Evolutionary conservation across 192 early-diverging fungal species (phyloP), one percentile per base, ranked within the genome.

Genomic region (Coemansia sp.): DNA sequence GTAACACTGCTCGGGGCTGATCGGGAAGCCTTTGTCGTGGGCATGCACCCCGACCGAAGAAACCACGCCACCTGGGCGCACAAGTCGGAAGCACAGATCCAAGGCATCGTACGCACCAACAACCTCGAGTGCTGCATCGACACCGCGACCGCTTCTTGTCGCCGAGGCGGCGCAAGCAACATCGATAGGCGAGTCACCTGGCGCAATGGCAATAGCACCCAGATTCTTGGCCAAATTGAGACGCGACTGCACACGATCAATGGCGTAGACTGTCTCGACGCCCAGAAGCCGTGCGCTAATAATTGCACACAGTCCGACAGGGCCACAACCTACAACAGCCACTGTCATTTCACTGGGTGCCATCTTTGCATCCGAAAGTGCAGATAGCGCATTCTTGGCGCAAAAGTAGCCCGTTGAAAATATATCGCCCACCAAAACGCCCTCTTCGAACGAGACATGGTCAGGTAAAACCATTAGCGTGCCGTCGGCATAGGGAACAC

Each of bases 321-420:
- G 87, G 17, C 87, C 87, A 36, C 86, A 85, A 5, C 87, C 87
- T 11, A 88, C 66, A 7, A 88, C 74, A 12, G 81, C 80, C 18
- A 83, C 71, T 12, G 76, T 66, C 12, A 82, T 69, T 34, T 74
- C 66, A 9, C 53, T 51, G 1, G 57, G 72, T 51, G 51, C 33
- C 17, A 78, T 51, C 20, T 51, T 62, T 2, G 70, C 64, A 61
- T 69, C 68, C 6, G 66, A 65, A 53, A 79, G 66, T 14, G 73
- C 63, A n/a, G 53, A 43, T 5, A 88, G 54, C 11, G 85, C 86
- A 61, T 83, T 85, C 48, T 78, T 65, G 9, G 83, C 87, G 38
- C 86, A 86, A 61, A 81, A 87, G 61, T 76, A 88, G 4, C 87
- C 87, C 0, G 87, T 88, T 9, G 82, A 58, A 18, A 88, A 70